Base-by-base conservation (phyloP, 805 yeast species). In the Diddensiella transvaalensis region DNA sequence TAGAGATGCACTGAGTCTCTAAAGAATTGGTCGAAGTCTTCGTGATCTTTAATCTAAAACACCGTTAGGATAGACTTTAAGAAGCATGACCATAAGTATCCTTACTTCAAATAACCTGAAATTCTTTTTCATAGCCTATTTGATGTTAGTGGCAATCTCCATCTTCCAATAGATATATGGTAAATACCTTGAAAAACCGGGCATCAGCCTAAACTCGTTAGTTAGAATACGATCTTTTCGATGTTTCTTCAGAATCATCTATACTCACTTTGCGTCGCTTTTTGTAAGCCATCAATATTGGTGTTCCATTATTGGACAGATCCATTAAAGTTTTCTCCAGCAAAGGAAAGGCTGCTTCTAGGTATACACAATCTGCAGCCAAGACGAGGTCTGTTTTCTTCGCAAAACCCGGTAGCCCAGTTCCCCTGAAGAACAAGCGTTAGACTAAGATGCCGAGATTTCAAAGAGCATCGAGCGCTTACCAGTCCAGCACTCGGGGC, bases 321-420 rank as follows among this genome's bases (percentile, higher is more conserved):
- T 76, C 78, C 30, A 76, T 50, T 24, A 79, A 60, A 0, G 83
- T 79, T 50, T 67, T 61, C 45, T 75, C 77, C 33, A 79, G 58
- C 36, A 78, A 56, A 3, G 79, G 80, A 56, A 79, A 79, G 2
- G 81, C 79, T 6, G 65, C 58, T 54, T 78, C 83, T 22, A 75
- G 64, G 49, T 79, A 79, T 11, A 79, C 83, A 60, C 83, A 78
- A 59, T 79, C 84, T 0, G 83, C 83, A 3, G 83, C 83, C 21
- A 79, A 57, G 2, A 79, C 62, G 3, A 78, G 62, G 59, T 77
- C 81, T 2, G 70, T 68, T 0, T 56, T 57, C 8, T 53, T 33
- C 8, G 72, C 64, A 45, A 66, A 69, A 0, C 54, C 64, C 3
- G 77, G 77, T 10, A 73, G 51, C 1, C 58, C 57, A 18, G 63